Evolutionary conservation across 768 basidiomycete genomes (phyloP).

Genomic region (Gloeophyllum trabeum): DNA sequence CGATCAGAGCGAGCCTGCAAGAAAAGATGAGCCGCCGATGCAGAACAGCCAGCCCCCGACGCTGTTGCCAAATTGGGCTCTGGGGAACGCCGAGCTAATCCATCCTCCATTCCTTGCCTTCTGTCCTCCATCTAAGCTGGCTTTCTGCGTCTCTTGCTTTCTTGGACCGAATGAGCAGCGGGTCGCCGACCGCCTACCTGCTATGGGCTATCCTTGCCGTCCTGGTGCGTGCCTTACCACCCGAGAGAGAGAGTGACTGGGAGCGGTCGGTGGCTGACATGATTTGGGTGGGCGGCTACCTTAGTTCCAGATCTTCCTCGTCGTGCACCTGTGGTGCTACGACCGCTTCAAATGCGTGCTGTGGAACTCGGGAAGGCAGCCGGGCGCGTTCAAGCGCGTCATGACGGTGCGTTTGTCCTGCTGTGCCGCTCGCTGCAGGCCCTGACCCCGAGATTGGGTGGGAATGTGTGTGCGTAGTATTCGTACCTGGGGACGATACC

Average conservation of each 20-base stretch:
- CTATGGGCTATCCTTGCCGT: constrained; percentile 66
- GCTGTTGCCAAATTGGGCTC: no score
- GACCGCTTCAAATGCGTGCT: constrained; percentile 65
- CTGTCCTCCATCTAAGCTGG: no score
- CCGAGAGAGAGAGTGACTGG: constrained; percentile 1
- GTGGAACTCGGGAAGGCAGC: constrained; percentile 69
- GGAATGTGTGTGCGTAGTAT: no score
- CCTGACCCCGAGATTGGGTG: not conserved
- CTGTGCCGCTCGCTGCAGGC: not conserved
- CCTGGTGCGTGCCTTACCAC: constrained; percentile 40
- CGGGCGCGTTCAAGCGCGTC: constrained; percentile 77
- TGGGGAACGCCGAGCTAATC: no score
- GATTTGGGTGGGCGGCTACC: constrained; percentile 1
- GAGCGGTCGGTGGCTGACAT: constrained; percentile 3
- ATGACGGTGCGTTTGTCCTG: constrained; percentile 56
- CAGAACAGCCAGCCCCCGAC: no score
- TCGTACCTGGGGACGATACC: constrained; percentile 69
- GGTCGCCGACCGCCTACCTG: constrained; percentile 64
- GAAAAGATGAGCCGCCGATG: no score
- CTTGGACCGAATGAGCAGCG: constrained; percentile 71
- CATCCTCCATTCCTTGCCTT: no score
- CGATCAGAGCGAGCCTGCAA: no score
- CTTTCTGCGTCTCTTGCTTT: no score
- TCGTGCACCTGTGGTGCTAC: constrained; percentile 72
- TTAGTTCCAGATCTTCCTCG: constrained; percentile 58